Base-by-base conservation (phyloP, 495 filamentous ascomycete species). In the Friedmanniomyces endolithicus region DNA sequence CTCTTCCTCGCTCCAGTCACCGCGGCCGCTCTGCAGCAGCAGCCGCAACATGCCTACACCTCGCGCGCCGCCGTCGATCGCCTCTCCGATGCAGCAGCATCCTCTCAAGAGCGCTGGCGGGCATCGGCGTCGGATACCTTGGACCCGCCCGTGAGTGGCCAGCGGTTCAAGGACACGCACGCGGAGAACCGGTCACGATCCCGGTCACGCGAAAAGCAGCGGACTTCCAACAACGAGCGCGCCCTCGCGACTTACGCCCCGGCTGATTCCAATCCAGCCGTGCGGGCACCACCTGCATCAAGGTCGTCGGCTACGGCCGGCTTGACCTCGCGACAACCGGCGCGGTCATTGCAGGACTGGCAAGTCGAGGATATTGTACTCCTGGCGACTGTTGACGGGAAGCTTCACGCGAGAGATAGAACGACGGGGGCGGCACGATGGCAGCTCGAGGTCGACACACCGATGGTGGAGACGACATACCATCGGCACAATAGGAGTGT, bases 321-420 rank as follows among this genome's bases (percentile, higher is more conserved):
- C 68, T 78, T 90, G 68, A 78, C 84, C 73, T 80, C 85, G 80
- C 84, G 81, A 79, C 81, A 79, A 66, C 72, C 79, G 80, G 89
- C 89, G 88, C 89, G 89, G 80, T 90, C 82, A 71, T 71, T 97
- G 78, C 84, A 94, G 79, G 92, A 96, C 67, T 97, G 89, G 90
- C 87, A 95, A 81, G 89, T 95, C 72, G 90, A 97, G 85, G 90
- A 97, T 74, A 94, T 96, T 81, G 86, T 97, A 69, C 85, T 98
- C 75, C 74, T 98, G 84, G 89, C 94, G 85, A 97, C 94, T 78
- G 85, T 98, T 76, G 88, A 97, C 75, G 92, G 92, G 74, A 86
- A 85, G 58, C 80, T 98, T 68, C 86, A 95, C 75, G 92, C 94
- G 65, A 80, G 82, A 72, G 88, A 96, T 73, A 78, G 92, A 61